Base-by-base conservation (phyloP, 306 rosid genomes). In the Acmispon strigosus region DNA sequence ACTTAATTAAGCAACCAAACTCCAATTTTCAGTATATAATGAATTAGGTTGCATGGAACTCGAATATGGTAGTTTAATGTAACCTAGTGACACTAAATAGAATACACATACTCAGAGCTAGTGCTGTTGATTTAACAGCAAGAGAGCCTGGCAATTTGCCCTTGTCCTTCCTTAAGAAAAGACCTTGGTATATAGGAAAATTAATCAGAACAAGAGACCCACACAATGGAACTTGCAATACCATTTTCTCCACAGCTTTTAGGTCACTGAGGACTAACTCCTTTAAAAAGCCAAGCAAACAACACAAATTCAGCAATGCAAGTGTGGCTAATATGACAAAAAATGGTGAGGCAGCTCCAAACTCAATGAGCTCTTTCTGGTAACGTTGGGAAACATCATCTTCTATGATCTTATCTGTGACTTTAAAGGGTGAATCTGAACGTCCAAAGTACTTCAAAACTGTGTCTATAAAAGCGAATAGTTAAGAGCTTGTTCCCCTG, bases 401-500 rank as follows among this genome's bases (percentile, higher is more conserved):
- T 13, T 86, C 89, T 0, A 73, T 70, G 8, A 83, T 87, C 80
- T 90, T 90, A 5, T 87, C 27, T 11, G 95, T 76, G 74, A 90
- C 72, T 43, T 63, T 69, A 64, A 90, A 88, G 9, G 52, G 61
- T 44, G 86, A 73, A 3, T 79, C 53, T 17, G 82, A 47, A 27
- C 62, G 62, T 0, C 92, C 92, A 0, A 80, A 71, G 10, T 2
- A 16, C 66, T 82, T 72, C 49, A 56, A 34, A 49, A 64, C 39
- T 27, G 22, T 65, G 2, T 78, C 73, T 20, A 71, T 2, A 6
- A 63, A 78, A 18, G 82, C 78, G 72, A 78, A 63, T 2, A 72
- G 39, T 59, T 85, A 86, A 64, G 95, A 86, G 77, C 80, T 81
- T 65, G 86, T 76, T 85, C 92, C 75, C 80, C 86, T 90, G 54